Percentiles rank a stretch among this genome's conserved stretches.
These are phyloP conservation scores for Lyophyllum atratum DNA, from an alignment of 768 basidiomycete species.

Conservation along the genomic window DNA sequence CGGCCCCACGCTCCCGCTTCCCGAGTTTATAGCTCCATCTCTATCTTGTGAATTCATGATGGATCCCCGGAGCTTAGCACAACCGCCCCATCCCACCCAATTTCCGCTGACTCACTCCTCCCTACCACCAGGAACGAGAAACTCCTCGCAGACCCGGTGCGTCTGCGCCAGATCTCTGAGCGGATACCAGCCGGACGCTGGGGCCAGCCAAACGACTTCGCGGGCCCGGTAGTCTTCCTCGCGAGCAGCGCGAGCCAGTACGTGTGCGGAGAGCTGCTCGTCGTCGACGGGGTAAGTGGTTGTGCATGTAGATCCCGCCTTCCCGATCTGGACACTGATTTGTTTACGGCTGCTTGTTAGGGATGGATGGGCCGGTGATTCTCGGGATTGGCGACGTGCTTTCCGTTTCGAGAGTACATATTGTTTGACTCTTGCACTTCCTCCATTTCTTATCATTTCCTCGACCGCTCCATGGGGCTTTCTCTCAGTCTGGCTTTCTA, in stretches of 20 bases:
- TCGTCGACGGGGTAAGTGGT: slow-evolving; percentile 65
- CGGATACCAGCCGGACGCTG: slow-evolving; percentile 73
- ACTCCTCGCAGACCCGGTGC: slow-evolving; percentile 57
- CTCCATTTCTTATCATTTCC: no score
- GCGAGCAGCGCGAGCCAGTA: slow-evolving; percentile 71
- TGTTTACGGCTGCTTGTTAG: slow-evolving; percentile 31
- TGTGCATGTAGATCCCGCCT: neutral
- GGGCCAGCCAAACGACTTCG: slow-evolving; percentile 74
- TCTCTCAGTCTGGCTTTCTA: no score
- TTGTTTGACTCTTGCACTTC: no score
- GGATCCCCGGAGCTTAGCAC: no score
- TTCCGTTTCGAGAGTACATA: no score
- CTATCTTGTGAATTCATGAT: no score
- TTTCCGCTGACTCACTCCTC: neutral
- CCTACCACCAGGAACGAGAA: slow-evolving; percentile 42
- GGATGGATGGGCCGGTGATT: slow-evolving; percentile 64
- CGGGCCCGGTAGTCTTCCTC: slow-evolving; percentile 71
- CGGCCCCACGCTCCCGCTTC: neutral
- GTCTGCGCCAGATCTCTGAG: slow-evolving; percentile 71
- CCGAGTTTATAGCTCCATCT: no score
- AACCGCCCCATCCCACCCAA: neutral
- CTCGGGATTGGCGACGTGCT: no score
- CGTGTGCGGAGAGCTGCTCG: slow-evolving; percentile 68
- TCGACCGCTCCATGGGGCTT: no score
- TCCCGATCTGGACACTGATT: slow-evolving; percentile 13